Evolutionary conservation across 2,329 filamentous ascomycete species (phyloP), one percentile per base, ranked within the genome.

Genomic region (Saccharata proteae): DNA sequence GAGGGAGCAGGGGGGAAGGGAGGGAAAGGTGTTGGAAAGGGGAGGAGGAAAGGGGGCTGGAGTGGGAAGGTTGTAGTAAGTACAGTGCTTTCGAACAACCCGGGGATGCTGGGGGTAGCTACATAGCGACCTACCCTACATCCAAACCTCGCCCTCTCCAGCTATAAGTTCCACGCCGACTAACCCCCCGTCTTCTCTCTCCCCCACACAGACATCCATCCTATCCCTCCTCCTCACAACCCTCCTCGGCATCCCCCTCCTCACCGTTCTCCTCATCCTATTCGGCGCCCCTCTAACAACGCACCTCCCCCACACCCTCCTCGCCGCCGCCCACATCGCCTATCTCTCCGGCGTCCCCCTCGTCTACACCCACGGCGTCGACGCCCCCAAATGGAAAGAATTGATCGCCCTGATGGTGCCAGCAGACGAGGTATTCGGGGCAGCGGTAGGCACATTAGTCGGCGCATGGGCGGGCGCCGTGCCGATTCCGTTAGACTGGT

Each of bases 401-500:
- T 63, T 80, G 6, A 69, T 85, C 24, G 71, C 76, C 14, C 70
- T 81, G 12, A 65, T 74, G 29, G 61, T 77, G 12, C 84, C 86
- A 0, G 61, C 90, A 14, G 90, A 96, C 55, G 80, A 86, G 50
- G 74, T 82, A 0, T 90, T 84, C 58, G 88, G 85, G 3, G 83
- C 74, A 2, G 67, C 83, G 7, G 55, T 86, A n/a, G 90, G 90
- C 4, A 76, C 75, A 0, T 62, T 79, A 16, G 46, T 88, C 1
- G 90, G 90, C 5, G 84, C 83, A 23, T 96, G 90, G 90, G 61
- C 93, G 24, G 90, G 90, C 3, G 90, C 90, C 6, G 74, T 96
- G 32, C 90, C 92, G 0, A 96, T 98, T 44, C 90, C 90, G 2
- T 63, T 98, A 43, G 90, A 98, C 54, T 96, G 88, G 88, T 71